Percentiles rank a stretch among this genome's conserved stretches.
Evolutionary conservation across 495 filamentous ascomycete genomes (phyloP).

Genomic region (Thermothielavioides terrestris): DNA sequence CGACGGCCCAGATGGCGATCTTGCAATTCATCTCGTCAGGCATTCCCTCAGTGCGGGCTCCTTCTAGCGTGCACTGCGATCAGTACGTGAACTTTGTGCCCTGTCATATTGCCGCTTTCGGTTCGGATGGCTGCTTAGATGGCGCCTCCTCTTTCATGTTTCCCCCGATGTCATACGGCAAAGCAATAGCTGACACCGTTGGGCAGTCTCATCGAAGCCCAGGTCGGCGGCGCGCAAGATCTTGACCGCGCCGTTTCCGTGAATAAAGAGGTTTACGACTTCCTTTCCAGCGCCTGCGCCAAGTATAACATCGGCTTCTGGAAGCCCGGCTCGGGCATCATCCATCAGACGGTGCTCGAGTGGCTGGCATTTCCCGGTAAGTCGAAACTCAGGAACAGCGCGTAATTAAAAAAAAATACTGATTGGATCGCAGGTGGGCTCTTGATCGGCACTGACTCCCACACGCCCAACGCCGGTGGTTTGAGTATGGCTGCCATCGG

Average conservation of each 20-base stretch:
- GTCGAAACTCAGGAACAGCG: too few species aligned
- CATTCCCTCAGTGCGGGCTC: conserved; percentile 89
- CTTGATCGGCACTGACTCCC: conserved; percentile 96
- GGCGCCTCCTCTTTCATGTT: too few species aligned
- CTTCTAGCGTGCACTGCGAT: conserved; percentile 96
- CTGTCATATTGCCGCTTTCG: too few species aligned
- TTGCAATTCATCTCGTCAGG: conserved; percentile 99
- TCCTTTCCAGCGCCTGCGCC: conserved; percentile 86
- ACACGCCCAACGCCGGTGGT: conserved; percentile 97
- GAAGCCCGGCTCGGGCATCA: conserved; percentile 97
- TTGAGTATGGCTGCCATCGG: conserved; percentile 93
- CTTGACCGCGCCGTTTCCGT: conserved; percentile 81
- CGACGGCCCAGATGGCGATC: conserved; percentile 99
- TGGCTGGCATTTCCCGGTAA: conserved; percentile 98
- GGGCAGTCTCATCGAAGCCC: conserved; percentile 99
- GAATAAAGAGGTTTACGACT: conserved; percentile 99
- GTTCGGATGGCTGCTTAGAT: too few species aligned
- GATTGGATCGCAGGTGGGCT: too few species aligned
- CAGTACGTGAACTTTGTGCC: too few species aligned
- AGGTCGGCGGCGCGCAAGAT: conserved; percentile 91
- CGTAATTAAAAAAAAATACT: too few species aligned
- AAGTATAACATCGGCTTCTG: conserved; percentile 99
- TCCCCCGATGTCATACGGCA: too few species aligned
- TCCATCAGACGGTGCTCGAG: conserved; percentile 97
- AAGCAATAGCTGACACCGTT: too few species aligned